A percentile compares a stretch with the other conserved stretches of the same genome.
Evolutionary conservation across 305 asterid species (phyloP).

Genomic region (Fraxinus greggii): DNA sequence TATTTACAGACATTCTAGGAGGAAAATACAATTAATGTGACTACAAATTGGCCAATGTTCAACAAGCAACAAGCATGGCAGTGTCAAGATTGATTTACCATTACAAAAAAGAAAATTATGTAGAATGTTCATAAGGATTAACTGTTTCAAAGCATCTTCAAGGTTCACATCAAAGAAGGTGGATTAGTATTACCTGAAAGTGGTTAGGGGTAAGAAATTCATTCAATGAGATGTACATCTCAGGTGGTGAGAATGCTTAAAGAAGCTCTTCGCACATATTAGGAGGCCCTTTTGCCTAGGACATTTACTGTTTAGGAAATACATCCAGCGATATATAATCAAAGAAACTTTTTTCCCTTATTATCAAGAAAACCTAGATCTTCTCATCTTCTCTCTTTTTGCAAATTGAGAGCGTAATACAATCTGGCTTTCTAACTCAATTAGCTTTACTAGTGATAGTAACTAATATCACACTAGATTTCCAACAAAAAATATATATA

Average conservation of each 20-base stretch:
- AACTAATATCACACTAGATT: neutral
- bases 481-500: neutral
- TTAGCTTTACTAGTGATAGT: neutral
- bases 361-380: neutral
- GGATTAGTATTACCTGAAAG: neutral
- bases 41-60: neutral
- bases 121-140: neutral
- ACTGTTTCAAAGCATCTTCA: neutral
- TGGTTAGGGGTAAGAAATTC: neutral
- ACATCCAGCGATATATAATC: neutral
- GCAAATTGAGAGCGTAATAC: neutral
- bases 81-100: neutral
- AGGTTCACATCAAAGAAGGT: neutral
- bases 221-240: neutral
- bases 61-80: neutral
- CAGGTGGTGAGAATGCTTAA: neutral
- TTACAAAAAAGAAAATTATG: neutral
- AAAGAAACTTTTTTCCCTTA: neutral
- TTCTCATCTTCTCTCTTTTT: neutral
- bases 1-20: neutral
- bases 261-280: neutral
- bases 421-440: neutral
- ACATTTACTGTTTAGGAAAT: neutral
- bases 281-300: neutral
- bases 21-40: neutral